These are phyloP conservation scores for Durotheca rogersii DNA, from an alignment of 495 filamentous ascomycete species.

Conservation along the genomic window DNA sequence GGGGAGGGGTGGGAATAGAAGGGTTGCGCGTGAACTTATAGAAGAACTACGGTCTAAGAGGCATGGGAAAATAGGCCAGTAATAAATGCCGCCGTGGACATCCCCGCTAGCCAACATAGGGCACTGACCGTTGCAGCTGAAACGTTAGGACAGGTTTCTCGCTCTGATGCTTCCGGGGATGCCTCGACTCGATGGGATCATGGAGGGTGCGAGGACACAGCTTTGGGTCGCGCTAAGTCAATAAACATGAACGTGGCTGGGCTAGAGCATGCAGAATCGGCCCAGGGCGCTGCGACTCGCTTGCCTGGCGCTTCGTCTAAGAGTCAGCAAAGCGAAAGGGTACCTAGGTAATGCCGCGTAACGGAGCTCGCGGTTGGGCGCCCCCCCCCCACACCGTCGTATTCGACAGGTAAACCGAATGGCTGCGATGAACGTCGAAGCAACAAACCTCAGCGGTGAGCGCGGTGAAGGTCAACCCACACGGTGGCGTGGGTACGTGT, in stretches of 20 bases:
- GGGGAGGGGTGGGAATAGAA: too few relatives aligned
- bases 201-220: slow-evolving; percentile 1
- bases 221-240: slow-evolving; percentile 15
- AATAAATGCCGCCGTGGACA: slow-evolving; percentile 1
- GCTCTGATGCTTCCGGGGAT: not conserved
- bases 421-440: too few relatives aligned
- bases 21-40: not conserved
- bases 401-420: too few relatives aligned
- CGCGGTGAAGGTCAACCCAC: too few relatives aligned
- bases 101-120: not conserved
- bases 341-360: too few relatives aligned
- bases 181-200: too few relatives aligned
- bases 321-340: too few relatives aligned
- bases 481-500: too few relatives aligned
- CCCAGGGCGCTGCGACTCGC: slow-evolving; percentile 18
- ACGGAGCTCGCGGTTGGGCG: too few relatives aligned
- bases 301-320: not conserved
- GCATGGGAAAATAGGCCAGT: not conserved
- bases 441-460: too few relatives aligned
- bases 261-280: slow-evolving; percentile 16
- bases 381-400: too few relatives aligned
- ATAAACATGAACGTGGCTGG: slow-evolving; percentile 5
- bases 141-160: slow-evolving; percentile 9
- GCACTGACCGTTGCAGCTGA: slow-evolving; percentile 13
- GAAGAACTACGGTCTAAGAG: not conserved